Base-by-base conservation (phyloP, 2,329 filamentous ascomycete genomes). In the Trichoderma brevicompactum region DNA sequence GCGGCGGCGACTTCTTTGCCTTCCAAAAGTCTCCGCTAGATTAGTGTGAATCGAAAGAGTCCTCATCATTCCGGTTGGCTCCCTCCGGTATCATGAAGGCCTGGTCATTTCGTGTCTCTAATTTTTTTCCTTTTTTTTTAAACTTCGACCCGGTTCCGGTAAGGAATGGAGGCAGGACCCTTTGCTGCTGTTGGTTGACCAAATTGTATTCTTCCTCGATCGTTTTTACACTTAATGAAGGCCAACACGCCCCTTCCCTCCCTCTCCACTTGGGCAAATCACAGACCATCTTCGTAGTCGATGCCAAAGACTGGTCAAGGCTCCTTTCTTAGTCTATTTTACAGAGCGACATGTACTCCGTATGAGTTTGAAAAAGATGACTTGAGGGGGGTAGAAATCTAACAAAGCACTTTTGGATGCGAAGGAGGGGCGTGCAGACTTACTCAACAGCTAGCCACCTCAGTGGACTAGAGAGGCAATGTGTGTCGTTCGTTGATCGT, bases 111-210 rank as follows among this genome's bases (percentile, higher is more conserved):
- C 15, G 7, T 44, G 8, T 44, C 23, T 44, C n/a, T 10, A 8
- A 12, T 41, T 34, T 19, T 52, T 43, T 7, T 52, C 36, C 23
- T 23, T 19, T 8, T 36, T 53, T 43, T 40, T 43, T 10, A 12
- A 17, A 36, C 10, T 17, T 36, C 23, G 7, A 13, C 38, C 28
- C 38, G 17, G 8, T 23, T 17, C 38, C 36, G 48, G 23, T 40
- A 17, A 49, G 34, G 41, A 58, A 62, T 66, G 46, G 28, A 64
- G 17, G 38, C 43, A 13, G 38, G 36, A 15, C 34, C 36, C 7
- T 50, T 43, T 43, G n/a, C 28, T 62, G 48, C 59, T 65, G 63
- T 65, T 65, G 63, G 63, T 59, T 12, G 54, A 58, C 44, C 36
- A 10, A 36, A 41, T n/a, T 44, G 38, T 12, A 32, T 46, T 44